Conservation (phyloP, 768 basidiomycete genomes). For the Kwoniella sp. region DNA sequence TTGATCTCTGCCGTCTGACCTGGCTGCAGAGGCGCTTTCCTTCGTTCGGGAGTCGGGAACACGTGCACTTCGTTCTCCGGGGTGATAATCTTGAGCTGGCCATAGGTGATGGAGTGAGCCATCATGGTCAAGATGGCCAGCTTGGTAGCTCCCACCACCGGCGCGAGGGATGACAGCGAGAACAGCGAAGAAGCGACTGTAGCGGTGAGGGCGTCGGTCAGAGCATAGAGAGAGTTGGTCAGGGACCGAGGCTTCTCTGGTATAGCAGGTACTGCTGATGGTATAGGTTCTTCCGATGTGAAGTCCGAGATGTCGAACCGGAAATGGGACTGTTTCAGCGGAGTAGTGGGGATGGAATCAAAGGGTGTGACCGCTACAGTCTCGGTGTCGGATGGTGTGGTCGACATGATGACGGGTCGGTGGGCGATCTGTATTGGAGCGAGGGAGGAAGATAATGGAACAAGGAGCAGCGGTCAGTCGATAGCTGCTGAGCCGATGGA, state of each 20-base stretch:
- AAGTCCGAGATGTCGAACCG: neutral
- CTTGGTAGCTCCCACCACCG: slow-evolving; percentile 16
- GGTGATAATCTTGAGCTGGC: slow-evolving; percentile 28
- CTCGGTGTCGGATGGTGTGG: neutral
- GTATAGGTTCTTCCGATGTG: neutral
- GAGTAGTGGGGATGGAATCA: slow-evolving; percentile 17
- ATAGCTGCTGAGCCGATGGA: too few relatives aligned
- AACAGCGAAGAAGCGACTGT: slow-evolving; percentile 12
- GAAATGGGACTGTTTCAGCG: slow-evolving; percentile 9
- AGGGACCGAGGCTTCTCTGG: neutral
- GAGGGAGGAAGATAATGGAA: neutral
- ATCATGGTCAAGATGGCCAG: slow-evolving; percentile 36
- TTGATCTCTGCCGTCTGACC: slow-evolving; percentile 21
- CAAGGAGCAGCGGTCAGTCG: too few relatives aligned
- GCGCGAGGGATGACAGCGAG: slow-evolving; percentile 18
- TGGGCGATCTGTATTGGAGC: neutral
- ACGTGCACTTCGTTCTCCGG: slow-evolving; percentile 20
- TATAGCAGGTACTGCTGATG: neutral
- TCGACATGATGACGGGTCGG: neutral
- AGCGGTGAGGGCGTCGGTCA: slow-evolving; percentile 26
- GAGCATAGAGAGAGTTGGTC: slow-evolving; percentile 13
- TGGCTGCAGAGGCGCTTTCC: neutral
- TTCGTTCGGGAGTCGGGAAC: slow-evolving; percentile 20
- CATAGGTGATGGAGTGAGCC: slow-evolving; percentile 28
- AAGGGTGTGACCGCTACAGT: slow-evolving; percentile 10